Evolutionary conservation across 495 filamentous ascomycete genomes (phyloP).

Genomic region (Parathielavia hyrcaniae): DNA sequence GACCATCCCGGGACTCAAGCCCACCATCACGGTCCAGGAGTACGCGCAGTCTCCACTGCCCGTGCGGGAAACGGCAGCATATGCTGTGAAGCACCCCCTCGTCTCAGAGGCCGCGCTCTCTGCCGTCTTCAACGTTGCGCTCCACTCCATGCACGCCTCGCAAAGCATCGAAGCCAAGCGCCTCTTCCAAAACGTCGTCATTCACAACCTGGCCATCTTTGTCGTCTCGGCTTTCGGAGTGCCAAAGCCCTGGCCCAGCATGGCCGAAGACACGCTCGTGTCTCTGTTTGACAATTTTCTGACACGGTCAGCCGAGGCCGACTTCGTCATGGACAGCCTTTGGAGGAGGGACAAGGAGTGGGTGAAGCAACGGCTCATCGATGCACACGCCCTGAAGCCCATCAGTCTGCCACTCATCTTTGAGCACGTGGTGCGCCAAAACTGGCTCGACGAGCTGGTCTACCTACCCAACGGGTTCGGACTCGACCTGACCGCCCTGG

Average conservation of each 20-base stretch:
- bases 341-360: slow-evolving; percentile 84
- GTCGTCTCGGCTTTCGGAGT: slow-evolving; percentile 68
- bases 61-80: slow-evolving; percentile 62
- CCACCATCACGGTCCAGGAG: slow-evolving; percentile 68
- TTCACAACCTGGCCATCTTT: slow-evolving; percentile 66
- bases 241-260: slow-evolving; percentile 49
- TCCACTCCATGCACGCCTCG: slow-evolving; percentile 59
- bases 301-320: slow-evolving; percentile 51
- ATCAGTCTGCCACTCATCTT: slow-evolving; percentile 71
- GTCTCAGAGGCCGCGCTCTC: slow-evolving; percentile 82
- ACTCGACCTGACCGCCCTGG: slow-evolving; percentile 80
- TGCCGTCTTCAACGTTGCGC: slow-evolving; percentile 70
- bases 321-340: slow-evolving; percentile 78
- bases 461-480: slow-evolving; percentile 71
- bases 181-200: slow-evolving; percentile 60
- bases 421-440: slow-evolving; percentile 68
- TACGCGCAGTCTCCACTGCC: slow-evolving; percentile 66
- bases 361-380: slow-evolving; percentile 70
- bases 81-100: slow-evolving; percentile 75
- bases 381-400: slow-evolving; percentile 69
- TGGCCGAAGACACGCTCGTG: slow-evolving; percentile 50
- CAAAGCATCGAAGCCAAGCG: slow-evolving; percentile 60
- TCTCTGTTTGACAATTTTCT: slow-evolving; percentile 50
- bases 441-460: slow-evolving; percentile 76
- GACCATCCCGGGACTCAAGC: slow-evolving; percentile 71